These are phyloP conservation scores for Maudiozyma serrabonitensis DNA, from an alignment of 805 yeast species.

Conservation along the genomic window DNA sequence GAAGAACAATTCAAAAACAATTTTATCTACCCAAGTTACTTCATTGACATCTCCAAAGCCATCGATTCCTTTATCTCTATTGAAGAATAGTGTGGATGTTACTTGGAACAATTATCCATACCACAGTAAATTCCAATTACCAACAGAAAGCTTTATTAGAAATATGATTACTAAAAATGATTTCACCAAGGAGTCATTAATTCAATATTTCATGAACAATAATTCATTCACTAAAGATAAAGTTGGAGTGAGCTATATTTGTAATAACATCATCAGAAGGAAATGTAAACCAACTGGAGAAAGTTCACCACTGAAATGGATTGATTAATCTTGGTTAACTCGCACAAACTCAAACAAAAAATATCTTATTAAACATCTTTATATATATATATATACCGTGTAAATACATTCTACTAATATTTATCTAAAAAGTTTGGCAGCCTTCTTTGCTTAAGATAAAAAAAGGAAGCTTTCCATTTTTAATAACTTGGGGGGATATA, in stretches of 20 bases:
- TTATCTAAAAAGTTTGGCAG: no score
- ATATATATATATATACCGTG: no score
- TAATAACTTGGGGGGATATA: no score
- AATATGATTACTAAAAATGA: constrained; percentile 50
- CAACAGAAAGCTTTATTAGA: constrained; percentile 56
- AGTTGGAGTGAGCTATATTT: constrained; percentile 16
- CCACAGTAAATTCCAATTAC: constrained; percentile 54
- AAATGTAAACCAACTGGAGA: constrained; percentile 1
- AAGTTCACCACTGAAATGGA: constrained; percentile 2
- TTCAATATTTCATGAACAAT: constrained; percentile 43
- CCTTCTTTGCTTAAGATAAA: no score
- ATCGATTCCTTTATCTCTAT: constrained; percentile 25
- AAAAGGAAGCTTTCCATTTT: no score
- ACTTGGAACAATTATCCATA: constrained; percentile 38
- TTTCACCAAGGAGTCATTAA: constrained; percentile 52
- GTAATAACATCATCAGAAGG: constrained; percentile 8
- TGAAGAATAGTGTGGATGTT: constrained; percentile 23
- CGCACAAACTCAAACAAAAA: not conserved
- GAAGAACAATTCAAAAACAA: constrained; percentile 29
- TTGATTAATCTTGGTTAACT: not conserved
- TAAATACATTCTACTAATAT: no score
- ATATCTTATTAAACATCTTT: not conserved
- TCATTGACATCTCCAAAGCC: constrained; percentile 26
- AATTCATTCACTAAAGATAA: constrained; percentile 20
- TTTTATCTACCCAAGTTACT: constrained; percentile 8